phyloP scores from a whole-genome alignment of 2,329 filamentous ascomycete species.

The Rhinocladiella mackenziei region DNA sequence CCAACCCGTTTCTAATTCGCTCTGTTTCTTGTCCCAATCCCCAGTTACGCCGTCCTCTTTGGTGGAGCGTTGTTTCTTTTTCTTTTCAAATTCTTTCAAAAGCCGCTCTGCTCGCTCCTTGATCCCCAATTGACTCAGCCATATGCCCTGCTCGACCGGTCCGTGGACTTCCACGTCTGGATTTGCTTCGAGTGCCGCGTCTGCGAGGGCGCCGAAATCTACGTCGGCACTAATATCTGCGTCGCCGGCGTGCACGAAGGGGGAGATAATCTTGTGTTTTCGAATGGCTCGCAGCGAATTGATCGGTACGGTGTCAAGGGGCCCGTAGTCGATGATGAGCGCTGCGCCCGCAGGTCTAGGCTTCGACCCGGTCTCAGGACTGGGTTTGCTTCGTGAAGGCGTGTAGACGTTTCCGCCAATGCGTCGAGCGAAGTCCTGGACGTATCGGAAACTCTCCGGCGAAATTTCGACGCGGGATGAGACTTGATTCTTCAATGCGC shows the following conservation, averaged over 20 bases:
- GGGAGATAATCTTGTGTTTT: slow-evolving; percentile 69
- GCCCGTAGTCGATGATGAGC: slow-evolving; percentile 93
- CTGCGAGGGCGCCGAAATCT: slow-evolving; percentile 82
- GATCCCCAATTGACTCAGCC: slow-evolving; percentile 78
- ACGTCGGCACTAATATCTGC: slow-evolving; percentile 92
- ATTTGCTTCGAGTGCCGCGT: slow-evolving; percentile 71
- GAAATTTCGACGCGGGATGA: slow-evolving; percentile 82
- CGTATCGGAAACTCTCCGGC: slow-evolving; percentile 77
- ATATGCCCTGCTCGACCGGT: slow-evolving; percentile 78
- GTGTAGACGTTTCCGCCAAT: slow-evolving; percentile 62
- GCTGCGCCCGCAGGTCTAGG: slow-evolving; percentile 74
- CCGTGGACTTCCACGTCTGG: slow-evolving; percentile 86
- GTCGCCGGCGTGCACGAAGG: slow-evolving; percentile 72
- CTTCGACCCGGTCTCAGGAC: slow-evolving; percentile 43
- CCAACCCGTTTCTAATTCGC: slow-evolving; percentile 69
- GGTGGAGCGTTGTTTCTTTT: background rate
- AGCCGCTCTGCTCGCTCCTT: slow-evolving; percentile 69
- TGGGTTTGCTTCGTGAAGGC: slow-evolving; percentile 10
- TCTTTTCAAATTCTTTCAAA: slow-evolving; percentile 44
- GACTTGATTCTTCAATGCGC: slow-evolving; percentile 62
- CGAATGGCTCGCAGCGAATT: slow-evolving; percentile 90
- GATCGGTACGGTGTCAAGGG: slow-evolving; percentile 69
- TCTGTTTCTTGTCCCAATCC: slow-evolving; percentile 50
- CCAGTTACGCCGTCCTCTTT: slow-evolving; percentile 39
- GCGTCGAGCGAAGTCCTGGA: slow-evolving; percentile 72